Base-by-base conservation (phyloP, 805 yeast species). In the Blastobotrys chiropterorum region DNA sequence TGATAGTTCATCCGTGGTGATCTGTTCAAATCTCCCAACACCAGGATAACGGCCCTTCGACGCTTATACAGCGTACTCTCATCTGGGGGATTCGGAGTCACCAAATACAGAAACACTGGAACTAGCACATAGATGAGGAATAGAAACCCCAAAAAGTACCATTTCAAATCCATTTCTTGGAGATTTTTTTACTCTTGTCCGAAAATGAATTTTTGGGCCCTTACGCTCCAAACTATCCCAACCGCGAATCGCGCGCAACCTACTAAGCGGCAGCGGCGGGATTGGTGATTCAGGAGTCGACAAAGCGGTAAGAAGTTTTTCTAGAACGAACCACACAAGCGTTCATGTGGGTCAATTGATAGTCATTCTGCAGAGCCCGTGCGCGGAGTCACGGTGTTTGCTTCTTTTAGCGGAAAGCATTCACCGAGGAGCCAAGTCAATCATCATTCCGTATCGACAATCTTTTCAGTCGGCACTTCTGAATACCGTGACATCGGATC, bases 1-100 rank as follows among this genome's bases (percentile, higher is more conserved):
- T 94, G 99, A 68, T 92, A 86, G 59, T 84, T 78, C 86, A 92
- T 94, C 54, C 99, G 75, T 4, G 99, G 99, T 0, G 97, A 90
- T 63, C 90, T 95, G 13, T 96, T 97, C 50, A 94, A 64, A 64
- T 92, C 98, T 1, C 99, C 99, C 16, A 94, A 71, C 1, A 94
- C 99, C 56, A 88, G 77, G 16, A 94, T 81, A 7, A 86, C 76
- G 3, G 88, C 82, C 49, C 88, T 78, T 56, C 75, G 80, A 53
- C 73, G 55, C 38, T 59, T 58, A 3, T 50, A 30, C 41, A 59
- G 50, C 15, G 55, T 61, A 7, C 53, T 60, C 19, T 31, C 51
- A 8, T 41, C 44, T 7, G 47, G 34, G 3, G 48, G 46, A 30
- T 20, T 42, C 7, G 57, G 57, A n/a, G 51, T 39, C 38, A 58